Evolutionary conservation across 768 basidiomycete genomes (phyloP).

Genomic region (Rhizopogon sp.): DNA sequence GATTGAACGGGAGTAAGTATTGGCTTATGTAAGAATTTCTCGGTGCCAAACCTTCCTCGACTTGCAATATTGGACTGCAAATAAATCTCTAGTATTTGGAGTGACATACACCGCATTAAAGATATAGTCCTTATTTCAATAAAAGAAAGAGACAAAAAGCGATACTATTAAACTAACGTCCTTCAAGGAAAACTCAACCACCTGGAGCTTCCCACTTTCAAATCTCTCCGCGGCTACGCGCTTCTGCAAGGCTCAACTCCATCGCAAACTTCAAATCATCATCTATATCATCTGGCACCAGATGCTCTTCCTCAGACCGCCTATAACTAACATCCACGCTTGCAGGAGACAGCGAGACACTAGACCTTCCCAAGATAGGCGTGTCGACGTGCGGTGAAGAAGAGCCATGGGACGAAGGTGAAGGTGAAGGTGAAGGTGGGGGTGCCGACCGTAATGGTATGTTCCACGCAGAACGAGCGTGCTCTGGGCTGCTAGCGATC

Average conservation of each 20-base stretch:
- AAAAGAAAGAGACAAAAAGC: not conserved
- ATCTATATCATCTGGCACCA: slow-evolving; percentile 41
- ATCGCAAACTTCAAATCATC: slow-evolving; percentile 62
- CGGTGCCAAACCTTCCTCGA: no score
- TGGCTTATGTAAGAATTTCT: no score
- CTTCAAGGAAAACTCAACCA: not conserved
- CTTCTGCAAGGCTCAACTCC: slow-evolving; percentile 65
- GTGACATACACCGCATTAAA: not conserved
- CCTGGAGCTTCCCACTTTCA: not conserved
- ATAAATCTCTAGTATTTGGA: no score
- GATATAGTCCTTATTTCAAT: not conserved
- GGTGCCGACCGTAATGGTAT: slow-evolving; percentile 26
- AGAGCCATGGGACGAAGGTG: slow-evolving; percentile 7
- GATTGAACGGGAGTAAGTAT: no score
- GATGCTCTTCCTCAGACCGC: not conserved
- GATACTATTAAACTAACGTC: not conserved
- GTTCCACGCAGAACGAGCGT: slow-evolving; percentile 33
- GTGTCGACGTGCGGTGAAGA: slow-evolving; percentile 12
- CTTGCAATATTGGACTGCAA: no score
- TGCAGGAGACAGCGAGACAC: slow-evolving; percentile 11
- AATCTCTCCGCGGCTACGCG: slow-evolving; percentile 7
- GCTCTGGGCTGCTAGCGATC: slow-evolving; percentile 10
- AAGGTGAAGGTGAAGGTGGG: no score
- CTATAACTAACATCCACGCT: slow-evolving; percentile 7
- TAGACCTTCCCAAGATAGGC: slow-evolving; percentile 9